Evolutionary conservation across 805 yeast species (phyloP).

Genomic region (Candida arabinofermentans): DNA sequence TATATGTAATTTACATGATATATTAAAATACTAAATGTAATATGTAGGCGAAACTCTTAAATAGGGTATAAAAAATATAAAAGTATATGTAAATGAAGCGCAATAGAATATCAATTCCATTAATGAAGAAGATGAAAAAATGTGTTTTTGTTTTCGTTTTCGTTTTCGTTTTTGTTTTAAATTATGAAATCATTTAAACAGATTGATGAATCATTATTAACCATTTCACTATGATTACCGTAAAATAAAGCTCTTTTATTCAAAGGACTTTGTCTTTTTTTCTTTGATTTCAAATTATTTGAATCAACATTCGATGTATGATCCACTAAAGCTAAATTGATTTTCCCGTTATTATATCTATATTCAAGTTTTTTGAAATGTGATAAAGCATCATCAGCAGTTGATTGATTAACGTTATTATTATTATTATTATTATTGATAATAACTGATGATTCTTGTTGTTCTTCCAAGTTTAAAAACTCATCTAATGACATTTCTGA

Average conservation of each 20-base stretch:
- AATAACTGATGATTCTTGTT: no score
- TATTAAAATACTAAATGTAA: no score
- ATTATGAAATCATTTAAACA: constrained; percentile 23
- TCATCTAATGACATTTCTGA: constrained; percentile 15
- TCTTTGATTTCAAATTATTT: constrained; percentile 1
- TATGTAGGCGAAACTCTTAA: no score
- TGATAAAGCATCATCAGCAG: constrained; percentile 3
- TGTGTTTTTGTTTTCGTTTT: no score
- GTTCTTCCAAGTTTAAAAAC: constrained; percentile 19
- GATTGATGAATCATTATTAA: constrained; percentile 20
- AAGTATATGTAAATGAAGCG: no score
- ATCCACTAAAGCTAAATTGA: constrained; percentile 26
- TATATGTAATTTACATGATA: no score
- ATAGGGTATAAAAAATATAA: no score
- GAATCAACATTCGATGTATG: constrained; percentile 7
- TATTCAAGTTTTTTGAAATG: constrained; percentile 21
- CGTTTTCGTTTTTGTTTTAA: no score
- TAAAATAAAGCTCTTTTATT: constrained; percentile 29
- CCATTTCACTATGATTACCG: constrained; percentile 31
- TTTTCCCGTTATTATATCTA: constrained; percentile 25
- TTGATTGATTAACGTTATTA: no score
- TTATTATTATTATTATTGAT: no score
- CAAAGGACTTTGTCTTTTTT: constrained; percentile 22
- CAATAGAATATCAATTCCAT: neutral
- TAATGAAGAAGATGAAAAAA: neutral